Evolutionary conservation across 129 eudicot species (phyloP), one percentile per base, ranked within the genome.

Genomic region (Mikania micrantha): DNA sequence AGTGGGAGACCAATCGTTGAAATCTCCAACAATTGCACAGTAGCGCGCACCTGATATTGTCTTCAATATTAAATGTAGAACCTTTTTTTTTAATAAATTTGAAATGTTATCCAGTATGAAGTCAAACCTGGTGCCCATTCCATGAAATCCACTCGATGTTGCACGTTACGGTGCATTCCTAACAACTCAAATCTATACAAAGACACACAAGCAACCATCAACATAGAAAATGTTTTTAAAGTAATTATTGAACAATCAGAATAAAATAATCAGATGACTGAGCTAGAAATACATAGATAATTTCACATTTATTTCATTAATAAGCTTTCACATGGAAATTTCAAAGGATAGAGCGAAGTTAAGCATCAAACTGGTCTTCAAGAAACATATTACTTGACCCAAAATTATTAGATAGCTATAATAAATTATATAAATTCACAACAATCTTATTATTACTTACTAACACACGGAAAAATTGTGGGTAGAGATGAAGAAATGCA

Each of bases 41-140:
- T 93, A 93, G 9, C 96, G 95, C 22, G 99, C 99, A 78, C 98
- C 98, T 91, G 82, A 44, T 16, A 69, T 68, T 49, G 36, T 53
- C 70, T 62, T 58, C 39, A 71, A 35, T n/a, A 59, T 58, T 56
- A 57, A 24, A 70, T 36, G 28, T 3, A 44, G 49, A 31, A 61
- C 9, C 17, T 3, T 6, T 27, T 52, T 67, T 58, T 12, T 2
- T 7, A 42, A 59, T 0, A 38, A 35, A 49, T 9, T 2, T 20
- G 9, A 17, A 62, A 62, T 12, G 15, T 11, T 19, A 45, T 45
- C 34, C 36, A 9, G 40, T 42, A 36, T 35, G 21, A 58, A n/a
- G 72, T 21, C 81, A 72, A 77, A 88, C 98, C 98, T 89, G 99
- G 99, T 57, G 99, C 99, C 99, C 99, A 93, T 35, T 93, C 99